Percentiles rank a stretch among this genome's conserved stretches.
Conservation (phyloP, 441 rosid species). For the Populus hybrid region DNA sequence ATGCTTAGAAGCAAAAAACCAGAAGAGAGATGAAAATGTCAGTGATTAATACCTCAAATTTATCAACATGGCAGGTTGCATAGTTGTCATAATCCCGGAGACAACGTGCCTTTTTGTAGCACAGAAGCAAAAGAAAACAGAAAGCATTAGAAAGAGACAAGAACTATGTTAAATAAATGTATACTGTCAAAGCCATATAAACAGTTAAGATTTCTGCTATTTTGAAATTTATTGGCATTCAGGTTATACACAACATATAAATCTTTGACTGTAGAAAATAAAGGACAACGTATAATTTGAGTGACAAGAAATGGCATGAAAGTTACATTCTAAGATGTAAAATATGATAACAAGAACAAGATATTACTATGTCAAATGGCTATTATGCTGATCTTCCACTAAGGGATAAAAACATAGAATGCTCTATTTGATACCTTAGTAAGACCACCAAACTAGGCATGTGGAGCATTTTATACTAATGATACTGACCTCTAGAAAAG, state of each 20-base stretch:
- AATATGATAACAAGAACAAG: neutral
- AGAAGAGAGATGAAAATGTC: constrained; percentile 6
- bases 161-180: neutral
- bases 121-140: constrained; percentile 13
- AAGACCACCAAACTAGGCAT: neutral
- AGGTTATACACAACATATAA: neutral
- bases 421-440: neutral
- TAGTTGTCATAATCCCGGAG: constrained; percentile 75
- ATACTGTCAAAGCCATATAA: neutral
- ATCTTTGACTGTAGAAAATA: neutral
- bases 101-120: constrained; percentile 62
- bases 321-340: neutral
- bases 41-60: constrained; percentile 62
- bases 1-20: constrained; percentile 7
- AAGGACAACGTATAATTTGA: neutral
- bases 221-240: neutral
- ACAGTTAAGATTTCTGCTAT: neutral
- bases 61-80: constrained; percentile 76
- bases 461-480: neutral
- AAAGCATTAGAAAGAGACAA: constrained; percentile 16
- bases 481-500: neutral
- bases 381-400: neutral
- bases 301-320: neutral
- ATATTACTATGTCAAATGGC: neutral
- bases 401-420: neutral